Evolutionary conservation across 1,284 basidiomycete species (phyloP).

Genomic region (Sphagnurus paluster): DNA sequence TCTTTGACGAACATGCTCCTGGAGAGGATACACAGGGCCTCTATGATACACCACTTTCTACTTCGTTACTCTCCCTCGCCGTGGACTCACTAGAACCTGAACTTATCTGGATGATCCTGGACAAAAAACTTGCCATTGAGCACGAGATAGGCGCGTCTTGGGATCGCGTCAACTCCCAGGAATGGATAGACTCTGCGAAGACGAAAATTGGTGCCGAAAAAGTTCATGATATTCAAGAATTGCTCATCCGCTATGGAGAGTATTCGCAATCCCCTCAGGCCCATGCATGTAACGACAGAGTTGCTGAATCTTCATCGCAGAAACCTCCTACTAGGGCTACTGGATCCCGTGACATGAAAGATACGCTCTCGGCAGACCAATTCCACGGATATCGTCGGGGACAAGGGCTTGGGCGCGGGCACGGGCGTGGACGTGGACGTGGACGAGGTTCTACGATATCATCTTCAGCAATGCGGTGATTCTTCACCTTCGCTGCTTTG

Average conservation of each 20-base stretch:
- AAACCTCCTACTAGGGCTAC: neutral
- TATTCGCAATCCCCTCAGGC: conserved; percentile 41
- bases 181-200: conserved; percentile 28
- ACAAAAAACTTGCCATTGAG: conserved; percentile 49
- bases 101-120: conserved; percentile 60
- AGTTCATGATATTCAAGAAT: conserved; percentile 51
- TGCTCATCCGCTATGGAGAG: conserved; percentile 54
- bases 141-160: conserved; percentile 51
- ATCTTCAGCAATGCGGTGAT: conserved; percentile 14
- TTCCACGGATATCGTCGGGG: conserved; percentile 25
- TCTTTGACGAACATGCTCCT: conserved; percentile 58
- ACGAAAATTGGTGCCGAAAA: conserved; percentile 32
- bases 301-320: neutral
- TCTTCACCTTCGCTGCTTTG: too few species aligned
- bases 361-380: neutral
- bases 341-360: neutral
- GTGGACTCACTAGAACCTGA: conserved; percentile 59
- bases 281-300: neutral
- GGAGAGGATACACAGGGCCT: conserved; percentile 50
- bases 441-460: conserved; percentile 38
- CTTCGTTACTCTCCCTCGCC: conserved; percentile 53
- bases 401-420: conserved; percentile 12
- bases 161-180: conserved; percentile 44
- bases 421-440: conserved; percentile 35
- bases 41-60: conserved; percentile 42